Percentiles rank a stretch among this genome's conserved stretches.
These are phyloP conservation scores for Hibiscus trionum DNA, from an alignment of 345 rosid genomes.

Conservation along the genomic window DNA sequence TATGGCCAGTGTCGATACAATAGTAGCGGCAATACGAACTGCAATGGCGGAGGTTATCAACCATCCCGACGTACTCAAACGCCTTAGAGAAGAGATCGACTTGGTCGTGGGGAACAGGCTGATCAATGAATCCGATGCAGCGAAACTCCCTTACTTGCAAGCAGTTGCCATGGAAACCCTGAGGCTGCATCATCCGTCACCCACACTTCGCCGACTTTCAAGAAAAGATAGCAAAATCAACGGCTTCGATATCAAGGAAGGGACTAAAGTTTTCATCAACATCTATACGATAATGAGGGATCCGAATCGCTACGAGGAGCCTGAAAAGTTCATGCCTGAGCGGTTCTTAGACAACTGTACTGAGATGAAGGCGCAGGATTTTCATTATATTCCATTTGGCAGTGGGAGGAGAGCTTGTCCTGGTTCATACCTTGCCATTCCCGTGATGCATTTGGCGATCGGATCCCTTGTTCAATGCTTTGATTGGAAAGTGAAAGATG, in stretches of 20 bases:
- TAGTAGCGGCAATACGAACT: conserved; percentile 40
- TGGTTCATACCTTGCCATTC: conserved; percentile 16
- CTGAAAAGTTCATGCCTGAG: conserved; percentile 29
- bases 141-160: conserved; percentile 35
- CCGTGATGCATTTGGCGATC: conserved; percentile 25
- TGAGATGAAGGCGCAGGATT: conserved; percentile 20
- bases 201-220: conserved; percentile 32
- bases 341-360: conserved; percentile 25
- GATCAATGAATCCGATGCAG: conserved; percentile 33
- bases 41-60: conserved; percentile 47
- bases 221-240: conserved; percentile 24
- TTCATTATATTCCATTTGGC: conserved; percentile 36
- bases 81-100: conserved; percentile 35
- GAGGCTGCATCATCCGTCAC: conserved; percentile 46
- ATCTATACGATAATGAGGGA: conserved; percentile 37
- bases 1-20: conserved; percentile 39
- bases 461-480: conserved; percentile 33
- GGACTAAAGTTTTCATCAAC: conserved; percentile 27
- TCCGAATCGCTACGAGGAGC: conserved; percentile 20
- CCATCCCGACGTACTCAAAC: conserved; percentile 22
- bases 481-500: conserved; percentile 30
- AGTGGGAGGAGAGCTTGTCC: conserved; percentile 37
- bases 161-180: conserved; percentile 34
- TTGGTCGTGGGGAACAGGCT: conserved; percentile 24
- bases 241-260: conserved; percentile 23